Evolutionary conservation across 106 monocot genomes (phyloP), one percentile per base, ranked within the genome.

Genomic region (Dioscorea alata): DNA sequence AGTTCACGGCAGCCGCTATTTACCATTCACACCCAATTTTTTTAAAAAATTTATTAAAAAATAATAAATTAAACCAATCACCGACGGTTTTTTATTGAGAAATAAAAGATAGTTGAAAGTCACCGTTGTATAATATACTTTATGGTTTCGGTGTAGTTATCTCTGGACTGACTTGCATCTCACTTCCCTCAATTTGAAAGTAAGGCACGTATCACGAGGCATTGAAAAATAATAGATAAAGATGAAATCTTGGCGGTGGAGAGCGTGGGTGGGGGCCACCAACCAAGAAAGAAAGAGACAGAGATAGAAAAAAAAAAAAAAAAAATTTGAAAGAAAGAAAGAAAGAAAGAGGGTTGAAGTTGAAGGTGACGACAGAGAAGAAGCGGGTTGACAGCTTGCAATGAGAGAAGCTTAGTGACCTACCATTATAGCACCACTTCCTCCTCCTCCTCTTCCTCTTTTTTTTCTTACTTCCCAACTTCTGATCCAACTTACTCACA

Each of bases 341-440:
- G 60, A 57, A 65, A 60, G 58, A 49, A 80, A 42, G 42, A 42
- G 42, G 6, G 42, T 42, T 42, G 42, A 42, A 42, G 42, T 85
- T 80, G 48, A 81, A 79, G 76, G 69, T 84, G 73, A 84, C 84
- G 84, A 80, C 85, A 81, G 67, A 35, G 68, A 66, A 73, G 59
- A 57, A 17, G 50, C 22, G 76, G 25, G 69, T 71, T 22, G 84
- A 73, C 81, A 85, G 85, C 85, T 85, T 67, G 85, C 85, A 85
- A 49, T 73, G 84, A 84, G 84, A 73, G 84, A 69, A 48, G 72
- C 59, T 58, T 50, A 35, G 69, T 83, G 65, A 84, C 84, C 84
- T 73, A 84, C 75, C 79, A 66, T 65, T 4, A 25, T 54, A 33
- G 62, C 21, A 33, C 34, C 13, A 20, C 64, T 56, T 8, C 59